Conservation (phyloP, 2,329 filamentous ascomycete genomes). For the Hymenoscyphus fructigenus region DNA sequence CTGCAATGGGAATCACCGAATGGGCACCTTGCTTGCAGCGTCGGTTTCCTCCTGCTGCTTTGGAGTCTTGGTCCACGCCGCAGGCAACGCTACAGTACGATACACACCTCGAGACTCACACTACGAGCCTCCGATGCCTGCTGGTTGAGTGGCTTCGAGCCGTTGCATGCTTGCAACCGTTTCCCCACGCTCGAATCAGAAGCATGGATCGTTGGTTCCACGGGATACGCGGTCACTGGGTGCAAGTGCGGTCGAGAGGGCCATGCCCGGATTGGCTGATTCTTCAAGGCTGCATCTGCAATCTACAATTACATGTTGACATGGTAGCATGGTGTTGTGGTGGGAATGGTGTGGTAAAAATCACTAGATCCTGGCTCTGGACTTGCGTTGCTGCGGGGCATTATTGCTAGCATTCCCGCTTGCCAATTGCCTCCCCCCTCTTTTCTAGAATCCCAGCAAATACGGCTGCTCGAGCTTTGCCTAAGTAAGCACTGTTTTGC, state of each 20-base stretch:
- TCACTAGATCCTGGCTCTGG: not conserved
- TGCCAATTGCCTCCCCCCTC: not conserved
- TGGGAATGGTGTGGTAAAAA: constrained; percentile 1
- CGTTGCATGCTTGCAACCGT: not conserved
- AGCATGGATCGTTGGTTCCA: not conserved
- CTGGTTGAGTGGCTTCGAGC: not conserved
- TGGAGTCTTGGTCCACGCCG: constrained; percentile 1
- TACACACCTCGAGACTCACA: not conserved
- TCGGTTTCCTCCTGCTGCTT: not conserved
- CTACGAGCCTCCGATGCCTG: not conserved
- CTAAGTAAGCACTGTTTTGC: not conserved
- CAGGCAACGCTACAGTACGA: not conserved
- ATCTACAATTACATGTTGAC: constrained; percentile 3
- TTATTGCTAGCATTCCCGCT: not conserved
- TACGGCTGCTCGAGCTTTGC: not conserved
- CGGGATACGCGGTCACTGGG: not conserved
- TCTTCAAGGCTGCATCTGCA: not conserved
- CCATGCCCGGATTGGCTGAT: not conserved
- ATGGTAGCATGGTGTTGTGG: not conserved
- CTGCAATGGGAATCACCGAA: constrained; percentile 3
- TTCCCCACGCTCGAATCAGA: constrained; percentile 4
- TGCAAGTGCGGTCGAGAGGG: not conserved
- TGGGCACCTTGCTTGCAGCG: not conserved
- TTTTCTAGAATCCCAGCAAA: not conserved
- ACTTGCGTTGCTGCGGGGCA: not conserved